A percentile compares a stretch with the other conserved stretches of the same genome.
Conservation (phyloP, 768 basidiomycete species). For the Rhizopogon vesiculosus region DNA sequence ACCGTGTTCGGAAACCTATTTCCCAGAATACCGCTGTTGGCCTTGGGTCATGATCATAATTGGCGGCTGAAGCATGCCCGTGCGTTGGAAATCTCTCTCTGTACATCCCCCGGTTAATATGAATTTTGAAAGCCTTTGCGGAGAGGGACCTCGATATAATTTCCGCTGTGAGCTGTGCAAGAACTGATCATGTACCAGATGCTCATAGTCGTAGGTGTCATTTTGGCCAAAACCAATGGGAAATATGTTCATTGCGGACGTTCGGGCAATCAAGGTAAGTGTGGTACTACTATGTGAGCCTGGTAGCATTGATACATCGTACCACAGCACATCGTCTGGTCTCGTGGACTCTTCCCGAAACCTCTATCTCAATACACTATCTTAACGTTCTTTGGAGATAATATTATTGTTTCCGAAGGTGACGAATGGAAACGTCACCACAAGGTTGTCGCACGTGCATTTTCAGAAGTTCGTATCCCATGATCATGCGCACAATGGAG, state of each 20-base stretch:
- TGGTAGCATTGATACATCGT: not conserved
- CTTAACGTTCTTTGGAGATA: slow-evolving; percentile 50
- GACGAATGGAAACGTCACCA: slow-evolving; percentile 66
- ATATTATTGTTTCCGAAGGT: slow-evolving; percentile 60
- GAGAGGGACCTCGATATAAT: slow-evolving; percentile 31
- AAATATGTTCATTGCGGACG: slow-evolving; percentile 28
- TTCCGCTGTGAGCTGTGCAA: slow-evolving; percentile 26
- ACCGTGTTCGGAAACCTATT: not conserved
- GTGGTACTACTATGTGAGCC: not conserved
- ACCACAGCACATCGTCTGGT: slow-evolving; percentile 14
- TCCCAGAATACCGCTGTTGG: not conserved
- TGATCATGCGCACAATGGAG: no score
- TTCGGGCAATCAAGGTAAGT: slow-evolving; percentile 33
- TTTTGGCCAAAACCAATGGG: slow-evolving; percentile 7
- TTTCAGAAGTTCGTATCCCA: no score
- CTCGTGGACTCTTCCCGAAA: slow-evolving; percentile 44
- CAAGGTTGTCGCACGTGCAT: no score
- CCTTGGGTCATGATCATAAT: slow-evolving; percentile 2
- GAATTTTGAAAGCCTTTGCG: slow-evolving; percentile 22
- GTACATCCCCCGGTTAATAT: not conserved
- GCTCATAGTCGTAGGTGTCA: not conserved
- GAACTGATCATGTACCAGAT: not conserved
- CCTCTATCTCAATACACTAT: slow-evolving; percentile 41
- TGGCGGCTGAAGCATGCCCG: slow-evolving; percentile 4
- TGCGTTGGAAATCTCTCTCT: not conserved